Conservation (phyloP, 345 rosid species). For the Linum lewisii region DNA sequence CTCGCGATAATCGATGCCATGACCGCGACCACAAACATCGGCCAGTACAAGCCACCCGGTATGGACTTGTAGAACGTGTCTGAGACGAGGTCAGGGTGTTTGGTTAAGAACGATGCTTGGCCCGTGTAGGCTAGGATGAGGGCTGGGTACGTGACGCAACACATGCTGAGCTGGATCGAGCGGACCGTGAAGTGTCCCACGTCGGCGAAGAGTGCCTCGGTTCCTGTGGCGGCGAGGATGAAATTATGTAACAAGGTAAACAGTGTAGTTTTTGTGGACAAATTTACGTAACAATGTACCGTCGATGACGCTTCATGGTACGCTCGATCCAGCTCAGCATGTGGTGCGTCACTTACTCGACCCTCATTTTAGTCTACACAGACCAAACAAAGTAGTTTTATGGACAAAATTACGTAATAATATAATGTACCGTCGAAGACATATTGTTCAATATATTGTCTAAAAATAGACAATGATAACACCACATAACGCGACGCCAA, state of each 20-base stretch:
- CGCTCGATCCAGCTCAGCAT: conserved; percentile 23
- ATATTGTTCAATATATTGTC: too few relatives aligned
- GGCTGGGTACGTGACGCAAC: conserved; percentile 23
- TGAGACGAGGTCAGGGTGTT: conserved; percentile 17
- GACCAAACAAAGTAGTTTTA: too few relatives aligned
- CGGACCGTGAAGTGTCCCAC: conserved; percentile 23
- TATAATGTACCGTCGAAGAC: too few relatives aligned
- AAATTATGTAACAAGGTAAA: too few relatives aligned
- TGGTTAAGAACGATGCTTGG: conserved; percentile 35
- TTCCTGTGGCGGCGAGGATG: conserved; percentile 23
- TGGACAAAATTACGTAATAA: too few relatives aligned
- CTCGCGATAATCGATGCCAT: conserved; percentile 7
- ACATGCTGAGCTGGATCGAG: conserved; percentile 26
- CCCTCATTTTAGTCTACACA: conserved; percentile 14
- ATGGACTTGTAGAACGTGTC: conserved; percentile 25
- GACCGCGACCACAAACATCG: conserved; percentile 9
- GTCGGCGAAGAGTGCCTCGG: conserved; percentile 26
- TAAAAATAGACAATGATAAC: too few relatives aligned
- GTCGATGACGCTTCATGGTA: conserved; percentile 22
- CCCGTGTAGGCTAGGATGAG: conserved; percentile 21
- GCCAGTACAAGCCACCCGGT: conserved; percentile 16
- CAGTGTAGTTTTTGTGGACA: too few relatives aligned
- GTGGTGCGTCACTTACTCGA: conserved; percentile 23
- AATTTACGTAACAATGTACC: too few relatives aligned
- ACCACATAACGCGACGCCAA: too few relatives aligned